Evolutionary conservation across 2,329 filamentous ascomycete species (phyloP).

Genomic region (Lojkania enalia): DNA sequence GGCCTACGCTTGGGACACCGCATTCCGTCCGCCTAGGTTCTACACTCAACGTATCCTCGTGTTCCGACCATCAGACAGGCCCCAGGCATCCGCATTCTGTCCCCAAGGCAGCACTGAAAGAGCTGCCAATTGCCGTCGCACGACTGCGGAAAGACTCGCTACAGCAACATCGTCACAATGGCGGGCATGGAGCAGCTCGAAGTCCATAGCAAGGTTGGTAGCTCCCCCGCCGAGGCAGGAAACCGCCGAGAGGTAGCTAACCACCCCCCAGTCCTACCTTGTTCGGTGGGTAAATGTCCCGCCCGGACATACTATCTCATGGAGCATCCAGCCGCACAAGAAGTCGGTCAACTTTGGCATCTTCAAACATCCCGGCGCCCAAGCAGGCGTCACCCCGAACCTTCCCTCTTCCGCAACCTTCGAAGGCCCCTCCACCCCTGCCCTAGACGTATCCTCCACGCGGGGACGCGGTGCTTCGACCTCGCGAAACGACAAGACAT

Average conservation of each 20-base stretch:
- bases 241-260: slow-evolving; percentile 20
- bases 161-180: slow-evolving; percentile 56
- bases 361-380: slow-evolving; percentile 90
- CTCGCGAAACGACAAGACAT: slow-evolving; percentile 69
- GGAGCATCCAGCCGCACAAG: slow-evolving; percentile 97
- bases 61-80: neutral
- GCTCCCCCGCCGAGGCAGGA: slow-evolving; percentile 1
- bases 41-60: too few species aligned
- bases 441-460: slow-evolving; percentile 59
- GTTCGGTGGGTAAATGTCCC: slow-evolving; percentile 96
- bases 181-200: slow-evolving; percentile 95
- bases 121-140: neutral
- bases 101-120: neutral
- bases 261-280: slow-evolving; percentile 79
- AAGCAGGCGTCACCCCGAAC: slow-evolving; percentile 52
- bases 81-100: neutral
- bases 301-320: slow-evolving; percentile 88
- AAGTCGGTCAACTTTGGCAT: slow-evolving; percentile 98
- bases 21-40: too few species aligned
- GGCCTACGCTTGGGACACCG: too few species aligned
- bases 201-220: slow-evolving; percentile 89
- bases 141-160: neutral
- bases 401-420: slow-evolving; percentile 40
- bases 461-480: slow-evolving; percentile 58
- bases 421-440: slow-evolving; percentile 42